These are phyloP conservation scores for Bacidia rubella DNA, from an alignment of 495 filamentous ascomycete genomes.

Conservation along the genomic window DNA sequence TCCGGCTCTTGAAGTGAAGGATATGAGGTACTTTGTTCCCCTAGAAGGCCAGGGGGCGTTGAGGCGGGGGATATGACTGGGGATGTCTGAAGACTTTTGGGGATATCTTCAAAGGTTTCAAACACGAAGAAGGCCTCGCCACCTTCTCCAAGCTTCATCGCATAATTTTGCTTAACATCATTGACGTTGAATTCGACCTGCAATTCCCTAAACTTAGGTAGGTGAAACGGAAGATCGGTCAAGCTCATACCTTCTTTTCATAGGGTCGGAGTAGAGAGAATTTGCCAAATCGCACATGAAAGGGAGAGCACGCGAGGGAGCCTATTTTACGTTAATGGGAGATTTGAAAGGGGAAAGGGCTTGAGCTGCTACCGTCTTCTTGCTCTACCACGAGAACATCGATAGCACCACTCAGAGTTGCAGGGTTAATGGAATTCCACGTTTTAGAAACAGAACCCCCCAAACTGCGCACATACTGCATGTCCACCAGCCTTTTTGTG, in stretches of 20 bases:
- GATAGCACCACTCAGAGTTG: conserved; percentile 91
- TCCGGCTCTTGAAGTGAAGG: conserved; percentile 67
- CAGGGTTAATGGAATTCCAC: conserved; percentile 99
- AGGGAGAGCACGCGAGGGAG: conserved; percentile 80
- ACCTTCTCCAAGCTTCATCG: conserved; percentile 96
- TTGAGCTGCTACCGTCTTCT: conserved; percentile 91
- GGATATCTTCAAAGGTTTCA: conserved; percentile 79
- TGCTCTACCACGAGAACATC: conserved; percentile 98
- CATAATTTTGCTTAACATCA: conserved; percentile 74
- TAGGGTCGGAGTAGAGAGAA: conserved; percentile 89
- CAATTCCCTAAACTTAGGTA: not conserved
- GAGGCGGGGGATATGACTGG: conserved; percentile 76
- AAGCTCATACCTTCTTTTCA: conserved; percentile 71
- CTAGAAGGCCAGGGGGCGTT: conserved; percentile 52
- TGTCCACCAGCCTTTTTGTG: conserved; percentile 28
- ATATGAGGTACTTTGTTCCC: conserved; percentile 38
- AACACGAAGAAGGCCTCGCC: conserved; percentile 99
- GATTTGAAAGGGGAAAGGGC: too few species aligned
- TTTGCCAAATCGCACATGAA: conserved; percentile 98
- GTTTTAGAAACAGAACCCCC: conserved; percentile 94
- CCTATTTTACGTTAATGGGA: conserved; percentile 26
- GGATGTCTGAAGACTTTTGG: conserved; percentile 81
- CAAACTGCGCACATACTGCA: conserved; percentile 97
- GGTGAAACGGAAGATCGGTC: not conserved
- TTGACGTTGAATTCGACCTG: conserved; percentile 92